phyloP scores from a whole-genome alignment of 371 early-diverging fungal genomes.

The Rhizopus arrhizus region DNA sequence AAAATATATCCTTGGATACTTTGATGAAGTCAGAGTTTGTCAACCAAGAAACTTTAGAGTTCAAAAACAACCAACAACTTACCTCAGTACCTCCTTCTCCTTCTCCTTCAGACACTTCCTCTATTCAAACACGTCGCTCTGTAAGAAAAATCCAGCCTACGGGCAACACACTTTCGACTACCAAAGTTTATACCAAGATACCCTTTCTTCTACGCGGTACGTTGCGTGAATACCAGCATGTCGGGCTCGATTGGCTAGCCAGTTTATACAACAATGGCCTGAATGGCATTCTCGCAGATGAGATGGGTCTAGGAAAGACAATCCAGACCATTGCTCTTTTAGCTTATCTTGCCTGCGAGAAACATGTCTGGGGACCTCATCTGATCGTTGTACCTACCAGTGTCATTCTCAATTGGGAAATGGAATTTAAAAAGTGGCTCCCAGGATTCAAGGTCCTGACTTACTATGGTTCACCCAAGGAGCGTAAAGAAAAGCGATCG shows the following conservation, averaged over 20 bases:
- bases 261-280: conserved; percentile 91
- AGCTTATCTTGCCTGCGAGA: conserved; percentile 74
- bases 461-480: conserved; percentile 80
- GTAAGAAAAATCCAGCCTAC: conserved; percentile 26
- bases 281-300: conserved; percentile 98
- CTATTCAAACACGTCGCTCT: background rate
- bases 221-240: conserved; percentile 78
- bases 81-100: background rate
- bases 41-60: background rate
- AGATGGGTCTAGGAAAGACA: conserved; percentile 98
- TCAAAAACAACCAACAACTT: background rate
- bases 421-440: conserved; percentile 92
- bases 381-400: conserved; percentile 91
- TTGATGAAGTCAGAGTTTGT: background rate
- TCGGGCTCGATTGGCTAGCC: conserved; percentile 81
- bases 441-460: conserved; percentile 86
- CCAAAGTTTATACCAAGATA: conserved; percentile 55
- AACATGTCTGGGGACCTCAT: conserved; percentile 84
- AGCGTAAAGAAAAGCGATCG: conserved; percentile 74
- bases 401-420: conserved; percentile 94
- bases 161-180: conserved; percentile 38
- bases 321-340: conserved; percentile 94
- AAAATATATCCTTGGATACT: background rate
- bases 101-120: background rate
- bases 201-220: conserved; percentile 67